Base-by-base conservation (phyloP, 225 moss, liverwort and hornwort species). In the Pseudoscleropodium purum region DNA sequence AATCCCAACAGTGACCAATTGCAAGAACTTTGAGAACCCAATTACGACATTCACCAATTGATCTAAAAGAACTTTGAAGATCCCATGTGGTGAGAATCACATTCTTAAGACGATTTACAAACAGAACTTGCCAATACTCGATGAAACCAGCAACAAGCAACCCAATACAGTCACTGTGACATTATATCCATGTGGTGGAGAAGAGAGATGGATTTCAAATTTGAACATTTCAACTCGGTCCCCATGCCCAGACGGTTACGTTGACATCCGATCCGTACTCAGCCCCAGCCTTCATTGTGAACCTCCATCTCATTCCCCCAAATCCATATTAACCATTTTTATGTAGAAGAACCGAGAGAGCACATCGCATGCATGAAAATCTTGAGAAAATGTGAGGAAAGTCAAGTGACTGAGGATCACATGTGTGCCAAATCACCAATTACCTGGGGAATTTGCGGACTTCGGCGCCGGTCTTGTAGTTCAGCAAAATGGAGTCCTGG, bases 401-500 rank as follows among this genome's bases (percentile, higher is more conserved):
- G 16, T 8, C 52, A n/a, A 18, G n/a, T 51, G 54, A 29, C 26
- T 64, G 49, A 51, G 25, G 26, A 83, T 4, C 66, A 37, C 36
- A 27, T 69, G 34, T 39, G 64, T 29, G 63, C 29, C 13, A 81
- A 62, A 68, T 68, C 54, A 59, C 15, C n/a, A 52, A 75, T 36
- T 49, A 83, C 88, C 80, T 82, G 5, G 92, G 94, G 75, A 91
- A 89, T 31, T 30, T 82, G n/a, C 87, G 86, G 17, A 93, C 39
- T 78, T 88, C 80, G 8, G 52, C 43, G 8, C 90, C 88, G 5
- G 87, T 88, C 52, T 86, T 91, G 91, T 94, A 95, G 90, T 95
- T 90, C 54, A 95, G 82, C 85, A 94, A 49, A 49, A 92, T 81
- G 34, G 92, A 92, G 88, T 93, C 92, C 54, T 94, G 94, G 85